A percentile compares a stretch with the other conserved stretches of the same genome.
Conservation (phyloP, 495 filamentous ascomycete genomes). For the Tuber magnatum region DNA sequence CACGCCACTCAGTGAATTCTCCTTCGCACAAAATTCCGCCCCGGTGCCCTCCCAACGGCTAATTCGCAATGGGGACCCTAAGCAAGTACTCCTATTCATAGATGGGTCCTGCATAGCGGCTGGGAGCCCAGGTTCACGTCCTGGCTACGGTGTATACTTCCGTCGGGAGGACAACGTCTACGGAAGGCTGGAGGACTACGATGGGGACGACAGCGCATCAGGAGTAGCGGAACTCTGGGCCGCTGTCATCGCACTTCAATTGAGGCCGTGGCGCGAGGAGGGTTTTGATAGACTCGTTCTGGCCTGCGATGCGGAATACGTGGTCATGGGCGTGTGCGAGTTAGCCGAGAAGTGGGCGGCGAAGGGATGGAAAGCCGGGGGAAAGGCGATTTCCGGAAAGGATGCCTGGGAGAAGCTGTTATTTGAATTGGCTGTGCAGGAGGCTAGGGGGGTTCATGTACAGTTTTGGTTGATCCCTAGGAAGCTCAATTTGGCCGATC, state of each 20-base stretch:
- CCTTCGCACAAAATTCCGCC: neutral
- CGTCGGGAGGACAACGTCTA: constrained; percentile 7
- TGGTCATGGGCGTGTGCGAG: constrained; percentile 3
- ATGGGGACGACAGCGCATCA: neutral
- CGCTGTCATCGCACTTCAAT: constrained; percentile 1
- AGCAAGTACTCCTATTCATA: constrained; percentile 14
- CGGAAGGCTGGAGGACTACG: neutral
- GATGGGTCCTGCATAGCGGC: neutral
- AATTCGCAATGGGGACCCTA: constrained; percentile 8
- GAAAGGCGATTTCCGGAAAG: neutral
- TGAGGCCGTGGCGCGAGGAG: constrained; percentile 8
- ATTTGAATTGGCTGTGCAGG: neutral
- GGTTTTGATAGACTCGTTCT: constrained; percentile 14
- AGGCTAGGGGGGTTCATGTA: constrained; percentile 7
- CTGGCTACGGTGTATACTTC: constrained; percentile 12
- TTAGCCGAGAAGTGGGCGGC: neutral
- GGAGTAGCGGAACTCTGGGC: constrained; percentile 2
- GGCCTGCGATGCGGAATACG: constrained; percentile 6
- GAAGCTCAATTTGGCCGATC: constrained; percentile 6
- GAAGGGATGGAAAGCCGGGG: neutral
- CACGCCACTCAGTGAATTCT: constrained; percentile 6
- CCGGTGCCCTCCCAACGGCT: constrained; percentile 1
- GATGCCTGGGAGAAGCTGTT: constrained; percentile 7
- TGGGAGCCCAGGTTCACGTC: neutral
- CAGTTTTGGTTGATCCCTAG: constrained; percentile 13